phyloP scores from a whole-genome alignment of 495 filamentous ascomycete species.

The Penicillium lagena region DNA sequence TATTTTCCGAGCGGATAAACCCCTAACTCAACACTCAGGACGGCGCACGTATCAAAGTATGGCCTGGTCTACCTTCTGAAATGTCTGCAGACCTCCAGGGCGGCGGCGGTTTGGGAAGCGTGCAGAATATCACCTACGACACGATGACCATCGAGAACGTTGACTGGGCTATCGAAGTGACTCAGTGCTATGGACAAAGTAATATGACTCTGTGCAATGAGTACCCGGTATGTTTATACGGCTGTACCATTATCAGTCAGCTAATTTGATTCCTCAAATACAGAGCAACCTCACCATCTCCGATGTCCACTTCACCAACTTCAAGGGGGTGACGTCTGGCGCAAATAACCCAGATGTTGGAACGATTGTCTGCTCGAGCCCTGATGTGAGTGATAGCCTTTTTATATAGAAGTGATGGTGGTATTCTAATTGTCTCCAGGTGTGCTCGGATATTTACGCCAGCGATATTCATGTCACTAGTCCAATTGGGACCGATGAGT shows the following conservation, averaged over 20 bases:
- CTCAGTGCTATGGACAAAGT: conserved; percentile 60
- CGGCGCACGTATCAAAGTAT: conserved; percentile 67
- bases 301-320: conserved; percentile 47
- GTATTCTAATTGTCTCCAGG: conserved; percentile 13
- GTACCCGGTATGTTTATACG: conserved; percentile 34
- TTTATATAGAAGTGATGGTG: neutral
- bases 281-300: conserved; percentile 51
- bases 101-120: conserved; percentile 50
- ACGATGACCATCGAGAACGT: conserved; percentile 50
- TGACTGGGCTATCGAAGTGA: conserved; percentile 59
- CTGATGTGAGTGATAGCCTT: conserved; percentile 24
- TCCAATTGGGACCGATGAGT: conserved; percentile 41
- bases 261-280: conserved; percentile 2
- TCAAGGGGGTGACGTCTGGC: conserved; percentile 48
- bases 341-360: conserved; percentile 45
- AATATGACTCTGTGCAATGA: conserved; percentile 56
- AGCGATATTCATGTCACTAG: conserved; percentile 45
- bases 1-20: too few relatives aligned
- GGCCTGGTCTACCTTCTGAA: conserved; percentile 48
- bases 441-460: conserved; percentile 48
- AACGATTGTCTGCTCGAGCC: conserved; percentile 52
- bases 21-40: conserved; percentile 23
- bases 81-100: conserved; percentile 53
- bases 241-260: neutral
- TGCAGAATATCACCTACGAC: conserved; percentile 53